Conservation (phyloP, 1,284 basidiomycete species). For the Somion occarium region DNA sequence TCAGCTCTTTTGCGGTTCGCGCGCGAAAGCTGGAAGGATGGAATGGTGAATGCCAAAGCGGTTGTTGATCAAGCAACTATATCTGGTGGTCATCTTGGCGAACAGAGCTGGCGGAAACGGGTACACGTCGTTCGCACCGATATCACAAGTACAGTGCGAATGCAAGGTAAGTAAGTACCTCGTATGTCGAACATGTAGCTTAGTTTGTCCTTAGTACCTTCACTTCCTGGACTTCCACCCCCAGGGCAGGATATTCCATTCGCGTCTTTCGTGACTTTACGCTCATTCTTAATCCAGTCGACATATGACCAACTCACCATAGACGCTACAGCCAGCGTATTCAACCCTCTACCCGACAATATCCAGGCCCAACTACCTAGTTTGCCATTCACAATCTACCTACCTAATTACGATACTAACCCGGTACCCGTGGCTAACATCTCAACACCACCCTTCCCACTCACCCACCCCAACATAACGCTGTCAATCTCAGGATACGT, state of each 20-base stretch:
- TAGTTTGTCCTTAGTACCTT: conserved; percentile 43
- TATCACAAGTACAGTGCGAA: conserved; percentile 38
- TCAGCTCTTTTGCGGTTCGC: conserved; percentile 46
- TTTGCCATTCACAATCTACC: conserved; percentile 57
- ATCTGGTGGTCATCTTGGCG: conserved; percentile 43
- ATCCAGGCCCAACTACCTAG: conserved; percentile 47
- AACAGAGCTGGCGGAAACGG: conserved; percentile 45
- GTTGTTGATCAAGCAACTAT: conserved; percentile 39
- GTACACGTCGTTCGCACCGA: conserved; percentile 40
- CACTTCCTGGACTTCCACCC: conserved; percentile 59
- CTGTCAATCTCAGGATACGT: conserved; percentile 53
- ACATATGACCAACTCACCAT: conserved; percentile 38
- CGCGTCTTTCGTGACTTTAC: conserved; percentile 57
- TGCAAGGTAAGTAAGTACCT: conserved; percentile 44
- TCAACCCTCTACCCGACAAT: conserved; percentile 48
- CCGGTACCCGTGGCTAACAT: conserved; percentile 48
- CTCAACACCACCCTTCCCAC: conserved; percentile 45
- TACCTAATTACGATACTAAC: conserved; percentile 31
- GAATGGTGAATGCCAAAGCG: conserved; percentile 40
- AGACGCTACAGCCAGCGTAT: conserved; percentile 50
- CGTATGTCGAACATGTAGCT: background rate
- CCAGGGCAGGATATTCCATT: conserved; percentile 47
- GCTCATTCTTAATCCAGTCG: conserved; percentile 54
- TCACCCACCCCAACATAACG: conserved; percentile 58
- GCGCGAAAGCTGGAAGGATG: conserved; percentile 53